A percentile compares a stretch with the other conserved stretches of the same genome.
Conservation (phyloP, 257 asterid species). For the Petrea volubilis region DNA sequence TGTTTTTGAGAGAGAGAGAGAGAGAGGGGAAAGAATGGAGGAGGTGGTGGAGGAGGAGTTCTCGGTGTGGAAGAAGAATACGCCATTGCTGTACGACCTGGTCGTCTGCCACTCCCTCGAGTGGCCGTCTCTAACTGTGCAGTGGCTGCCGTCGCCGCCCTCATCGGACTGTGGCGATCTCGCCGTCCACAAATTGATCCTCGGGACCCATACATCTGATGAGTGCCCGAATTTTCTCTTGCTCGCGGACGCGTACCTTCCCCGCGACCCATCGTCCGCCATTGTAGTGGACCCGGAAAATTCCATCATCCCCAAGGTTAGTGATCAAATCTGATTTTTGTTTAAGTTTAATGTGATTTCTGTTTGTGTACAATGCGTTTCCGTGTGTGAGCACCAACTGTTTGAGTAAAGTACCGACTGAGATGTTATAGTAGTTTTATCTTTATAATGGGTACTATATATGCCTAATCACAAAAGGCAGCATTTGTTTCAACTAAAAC, state of each 20-base stretch:
- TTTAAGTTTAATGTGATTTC: neutral
- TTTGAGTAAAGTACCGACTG: constrained; percentile 42
- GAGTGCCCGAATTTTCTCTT: constrained; percentile 71
- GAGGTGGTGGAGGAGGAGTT: constrained; percentile 80
- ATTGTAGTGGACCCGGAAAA: constrained; percentile 43
- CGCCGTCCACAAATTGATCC: constrained; percentile 56
- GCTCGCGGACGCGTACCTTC: constrained; percentile 81
- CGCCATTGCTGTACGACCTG: constrained; percentile 79
- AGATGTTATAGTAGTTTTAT: neutral
- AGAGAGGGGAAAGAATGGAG: constrained; percentile 37
- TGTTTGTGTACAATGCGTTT: neutral
- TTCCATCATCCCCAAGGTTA: constrained; percentile 63
- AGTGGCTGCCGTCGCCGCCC: constrained; percentile 72
- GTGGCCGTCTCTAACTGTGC: constrained; percentile 98
- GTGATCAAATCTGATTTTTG: neutral
- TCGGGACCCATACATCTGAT: constrained; percentile 92
- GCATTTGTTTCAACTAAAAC: neutral
- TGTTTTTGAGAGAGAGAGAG: neutral
- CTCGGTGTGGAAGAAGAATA: constrained; percentile 94
- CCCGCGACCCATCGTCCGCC: constrained; percentile 54
- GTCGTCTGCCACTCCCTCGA: constrained; percentile 84
- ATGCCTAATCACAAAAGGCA: neutral
- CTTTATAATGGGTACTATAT: neutral
- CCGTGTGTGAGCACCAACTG: constrained; percentile 33
- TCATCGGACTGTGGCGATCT: constrained; percentile 45